These are phyloP conservation scores for Oehlia diaphana DNA, from an alignment of 192 early-diverging fungal genomes.

Conservation along the genomic window DNA sequence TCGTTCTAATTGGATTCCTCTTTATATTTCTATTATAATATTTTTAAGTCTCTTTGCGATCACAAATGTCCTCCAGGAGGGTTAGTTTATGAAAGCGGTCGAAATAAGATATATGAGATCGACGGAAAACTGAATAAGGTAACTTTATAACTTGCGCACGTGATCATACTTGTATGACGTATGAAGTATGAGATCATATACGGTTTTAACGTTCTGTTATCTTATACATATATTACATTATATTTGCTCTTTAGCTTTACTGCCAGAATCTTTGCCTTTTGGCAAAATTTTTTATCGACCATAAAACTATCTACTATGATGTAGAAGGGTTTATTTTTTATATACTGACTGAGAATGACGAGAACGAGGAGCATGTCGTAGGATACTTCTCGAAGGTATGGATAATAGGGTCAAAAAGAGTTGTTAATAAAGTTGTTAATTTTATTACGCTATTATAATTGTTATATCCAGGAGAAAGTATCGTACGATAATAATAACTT, in stretches of 20 bases:
- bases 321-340: constrained; percentile 94
- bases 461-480: constrained; percentile 67
- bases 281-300: constrained; percentile 94
- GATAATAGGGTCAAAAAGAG: neutral
- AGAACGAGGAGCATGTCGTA: constrained; percentile 66
- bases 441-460: neutral
- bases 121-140: constrained; percentile 87
- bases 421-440: neutral
- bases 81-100: constrained; percentile 76
- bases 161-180: neutral
- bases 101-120: constrained; percentile 74
- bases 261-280: constrained; percentile 94
- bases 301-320: constrained; percentile 96
- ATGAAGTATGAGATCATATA: neutral
- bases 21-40: neutral
- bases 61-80: constrained; percentile 71
- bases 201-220: neutral
- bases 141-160: neutral
- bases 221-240: constrained; percentile 6
- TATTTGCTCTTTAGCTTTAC: constrained; percentile 61
- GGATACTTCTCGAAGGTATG: constrained; percentile 96
- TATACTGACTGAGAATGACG: constrained; percentile 65
- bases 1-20: neutral
- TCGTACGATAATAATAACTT: constrained; percentile 86
- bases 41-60: constrained; percentile 56